Conservation (phyloP, 345 rosid genomes). For the Melastoma malabathricum region DNA sequence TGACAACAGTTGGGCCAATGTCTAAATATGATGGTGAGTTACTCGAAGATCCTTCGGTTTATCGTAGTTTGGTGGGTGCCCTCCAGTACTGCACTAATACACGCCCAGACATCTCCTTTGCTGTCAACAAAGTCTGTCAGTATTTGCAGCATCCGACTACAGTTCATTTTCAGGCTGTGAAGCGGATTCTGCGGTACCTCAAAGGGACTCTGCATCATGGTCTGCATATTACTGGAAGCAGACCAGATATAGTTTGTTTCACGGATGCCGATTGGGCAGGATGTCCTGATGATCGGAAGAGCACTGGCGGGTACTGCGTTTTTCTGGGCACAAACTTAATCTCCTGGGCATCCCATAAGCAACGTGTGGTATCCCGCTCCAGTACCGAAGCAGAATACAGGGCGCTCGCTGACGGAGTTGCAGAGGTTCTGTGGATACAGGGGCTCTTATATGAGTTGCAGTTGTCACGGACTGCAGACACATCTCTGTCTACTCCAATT, state of each 20-base stretch:
- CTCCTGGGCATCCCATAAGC: accelerated
- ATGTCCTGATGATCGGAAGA: no score
- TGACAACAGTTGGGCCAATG: accelerated
- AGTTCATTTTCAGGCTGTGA: background rate
- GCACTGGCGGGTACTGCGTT: background rate
- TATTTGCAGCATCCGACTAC: background rate
- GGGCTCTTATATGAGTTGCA: background rate
- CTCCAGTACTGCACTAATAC: background rate
- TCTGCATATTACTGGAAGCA: background rate
- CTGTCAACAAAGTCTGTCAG: background rate
- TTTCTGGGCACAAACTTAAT: background rate
- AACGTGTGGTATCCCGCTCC: no score
- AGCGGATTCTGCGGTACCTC: slow-evolving; percentile 1
- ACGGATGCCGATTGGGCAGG: no score
- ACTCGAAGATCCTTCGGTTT: background rate
- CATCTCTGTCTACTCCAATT: no score
- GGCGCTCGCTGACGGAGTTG: background rate
- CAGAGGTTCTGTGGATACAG: background rate
- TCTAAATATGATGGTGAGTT: no score
- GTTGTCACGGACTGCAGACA: background rate
- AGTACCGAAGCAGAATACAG: no score
- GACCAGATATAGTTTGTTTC: background rate
- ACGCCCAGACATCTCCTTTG: background rate
- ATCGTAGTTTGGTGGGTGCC: background rate
- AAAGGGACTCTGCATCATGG: background rate